Evolutionary conservation across 106 monocot genomes (phyloP).

Genomic region (Alisma plantagoaquatica): DNA sequence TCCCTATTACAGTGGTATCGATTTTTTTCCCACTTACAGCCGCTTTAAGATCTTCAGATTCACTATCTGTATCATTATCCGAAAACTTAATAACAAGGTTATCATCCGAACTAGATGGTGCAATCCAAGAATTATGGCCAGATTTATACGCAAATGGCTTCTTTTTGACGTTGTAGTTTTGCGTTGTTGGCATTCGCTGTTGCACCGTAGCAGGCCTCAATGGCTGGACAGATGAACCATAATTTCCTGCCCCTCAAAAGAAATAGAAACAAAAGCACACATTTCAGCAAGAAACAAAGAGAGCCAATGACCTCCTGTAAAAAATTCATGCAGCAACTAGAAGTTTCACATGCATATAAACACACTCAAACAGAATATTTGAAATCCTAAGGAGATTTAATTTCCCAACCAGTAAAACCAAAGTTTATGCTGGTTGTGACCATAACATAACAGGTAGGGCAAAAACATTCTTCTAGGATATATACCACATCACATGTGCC

Average conservation of each 20-base stretch:
- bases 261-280: not conserved
- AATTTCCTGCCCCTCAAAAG: conserved; percentile 9
- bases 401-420: no score
- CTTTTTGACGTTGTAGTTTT: conserved; percentile 4
- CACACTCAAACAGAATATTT: no score
- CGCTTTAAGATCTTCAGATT: conserved; percentile 9
- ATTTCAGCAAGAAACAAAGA: not conserved
- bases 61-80: conserved; percentile 14
- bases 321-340: not conserved
- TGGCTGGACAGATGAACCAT: not conserved
- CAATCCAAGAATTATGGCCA: conserved; percentile 1
- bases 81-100: conserved; percentile 30
- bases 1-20: no score
- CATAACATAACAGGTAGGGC: no score
- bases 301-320: not conserved
- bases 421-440: no score
- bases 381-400: no score
- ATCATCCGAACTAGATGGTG: conserved; percentile 10
- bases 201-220: conserved; percentile 2
- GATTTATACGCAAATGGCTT: conserved; percentile 7
- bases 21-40: no score
- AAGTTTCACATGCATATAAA: not conserved
- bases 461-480: no score
- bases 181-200: not conserved
- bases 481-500: no score